Conservation (phyloP, 2,329 filamentous ascomycete genomes). For the Exophiala oligosperma region DNA sequence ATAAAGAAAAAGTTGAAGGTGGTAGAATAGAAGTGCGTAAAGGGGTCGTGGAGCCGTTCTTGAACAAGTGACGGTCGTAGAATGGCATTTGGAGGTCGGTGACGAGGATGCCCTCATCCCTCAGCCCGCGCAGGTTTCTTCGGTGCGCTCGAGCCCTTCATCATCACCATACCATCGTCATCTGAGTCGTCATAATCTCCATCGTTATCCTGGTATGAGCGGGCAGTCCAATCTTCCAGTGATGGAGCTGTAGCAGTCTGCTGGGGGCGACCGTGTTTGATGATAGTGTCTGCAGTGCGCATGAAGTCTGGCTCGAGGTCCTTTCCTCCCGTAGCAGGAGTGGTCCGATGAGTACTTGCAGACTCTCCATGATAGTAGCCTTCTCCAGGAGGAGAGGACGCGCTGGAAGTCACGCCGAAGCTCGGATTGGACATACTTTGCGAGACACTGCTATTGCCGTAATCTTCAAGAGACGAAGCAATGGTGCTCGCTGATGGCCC, state of each 20-base stretch:
- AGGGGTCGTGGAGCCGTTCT: constrained; percentile 1
- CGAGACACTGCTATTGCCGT: constrained; percentile 48
- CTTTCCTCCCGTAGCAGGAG: constrained; percentile 3
- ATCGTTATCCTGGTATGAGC: constrained; percentile 16
- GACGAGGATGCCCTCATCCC: neutral
- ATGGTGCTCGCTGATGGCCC: constrained; percentile 46
- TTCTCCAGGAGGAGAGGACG: constrained; percentile 47
- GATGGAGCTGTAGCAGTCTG: constrained; percentile 16
- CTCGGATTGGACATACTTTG: constrained; percentile 50
- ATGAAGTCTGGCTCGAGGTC: constrained; percentile 27
- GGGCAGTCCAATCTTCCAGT: constrained; percentile 17
- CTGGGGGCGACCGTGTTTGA: constrained; percentile 19
- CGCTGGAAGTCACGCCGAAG: constrained; percentile 48
- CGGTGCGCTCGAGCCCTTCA: constrained; percentile 4
- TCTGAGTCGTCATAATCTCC: constrained; percentile 25
- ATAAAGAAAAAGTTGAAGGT: constrained; percentile 5
- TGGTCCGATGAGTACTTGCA: constrained; percentile 9
- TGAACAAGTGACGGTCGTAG: neutral
- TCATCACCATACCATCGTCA: constrained; percentile 28
- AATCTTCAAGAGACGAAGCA: constrained; percentile 47
- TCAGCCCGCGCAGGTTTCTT: neutral
- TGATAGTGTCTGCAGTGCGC: constrained; percentile 29
- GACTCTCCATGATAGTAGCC: constrained; percentile 38
- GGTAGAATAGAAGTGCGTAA: neutral
- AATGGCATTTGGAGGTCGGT: neutral